phyloP scores from a whole-genome alignment of 805 yeast genomes.

The Spathaspora sp. region DNA sequence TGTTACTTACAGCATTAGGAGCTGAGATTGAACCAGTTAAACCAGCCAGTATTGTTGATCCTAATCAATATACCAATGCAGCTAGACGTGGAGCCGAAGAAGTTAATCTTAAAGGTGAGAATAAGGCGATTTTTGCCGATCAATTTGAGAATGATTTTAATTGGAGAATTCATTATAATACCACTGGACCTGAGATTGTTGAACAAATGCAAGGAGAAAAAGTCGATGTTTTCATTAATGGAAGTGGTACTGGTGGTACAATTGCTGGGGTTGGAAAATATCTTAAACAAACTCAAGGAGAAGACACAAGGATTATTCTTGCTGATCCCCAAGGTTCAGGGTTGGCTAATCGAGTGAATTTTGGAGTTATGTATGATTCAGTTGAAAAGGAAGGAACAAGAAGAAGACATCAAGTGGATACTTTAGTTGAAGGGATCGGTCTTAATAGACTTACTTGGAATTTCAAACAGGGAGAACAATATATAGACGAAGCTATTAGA shows the following conservation, averaged over 20 bases:
- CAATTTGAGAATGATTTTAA: conserved; percentile 93
- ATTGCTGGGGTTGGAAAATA: conserved; percentile 83
- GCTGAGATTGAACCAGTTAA: conserved; percentile 81
- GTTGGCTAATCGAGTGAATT: conserved; percentile 74
- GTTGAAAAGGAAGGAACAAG: conserved; percentile 92
- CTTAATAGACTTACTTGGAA: conserved; percentile 82
- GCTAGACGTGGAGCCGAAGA: conserved; percentile 67
- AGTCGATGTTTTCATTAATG: conserved; percentile 77
- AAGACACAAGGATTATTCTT: conserved; percentile 48
- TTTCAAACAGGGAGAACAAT: conserved; percentile 64
- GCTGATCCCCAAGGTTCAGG: conserved; percentile 99
- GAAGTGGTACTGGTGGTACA: conserved; percentile 98
- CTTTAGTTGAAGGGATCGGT: conserved; percentile 92
- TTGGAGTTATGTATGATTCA: conserved; percentile 89
- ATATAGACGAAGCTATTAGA: conserved; percentile 73
- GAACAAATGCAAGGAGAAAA: conserved; percentile 54
- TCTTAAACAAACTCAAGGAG: conserved; percentile 58
- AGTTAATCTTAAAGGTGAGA: conserved; percentile 32
- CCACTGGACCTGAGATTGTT: conserved; percentile 94
- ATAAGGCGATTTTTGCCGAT: conserved; percentile 82
- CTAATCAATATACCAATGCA: conserved; percentile 85
- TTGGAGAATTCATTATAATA: conserved; percentile 76
- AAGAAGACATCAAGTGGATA: conserved; percentile 94
- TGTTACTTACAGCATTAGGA: conserved; percentile 68
- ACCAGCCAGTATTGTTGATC: conserved; percentile 95